phyloP scores from a whole-genome alignment of 2,329 filamentous ascomycete genomes.

The Talaromyces sp. region DNA sequence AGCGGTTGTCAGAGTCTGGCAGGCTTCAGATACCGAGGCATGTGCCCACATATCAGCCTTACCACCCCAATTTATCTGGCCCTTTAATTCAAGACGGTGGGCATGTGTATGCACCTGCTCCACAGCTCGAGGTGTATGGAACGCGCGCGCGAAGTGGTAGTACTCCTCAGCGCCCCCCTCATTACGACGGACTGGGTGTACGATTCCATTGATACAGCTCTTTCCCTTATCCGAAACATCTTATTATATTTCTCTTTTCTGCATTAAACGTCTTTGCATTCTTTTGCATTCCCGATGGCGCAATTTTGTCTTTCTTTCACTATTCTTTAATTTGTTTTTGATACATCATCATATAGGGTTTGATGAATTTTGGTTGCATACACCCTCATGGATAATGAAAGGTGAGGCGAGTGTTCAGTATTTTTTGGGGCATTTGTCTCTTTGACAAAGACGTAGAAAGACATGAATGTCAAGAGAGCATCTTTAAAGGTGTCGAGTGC shows the following conservation, averaged over 20 bases:
- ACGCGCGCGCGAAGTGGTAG: conserved; percentile 36
- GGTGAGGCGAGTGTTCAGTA: too few relatives aligned
- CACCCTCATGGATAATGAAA: too few relatives aligned
- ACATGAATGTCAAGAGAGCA: too few relatives aligned
- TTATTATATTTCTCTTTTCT: conserved; percentile 6
- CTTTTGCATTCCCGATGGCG: too few relatives aligned
- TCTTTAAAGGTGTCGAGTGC: too few relatives aligned
- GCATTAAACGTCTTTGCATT: too few relatives aligned
- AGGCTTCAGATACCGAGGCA: conserved; percentile 20
- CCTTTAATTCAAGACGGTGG: conserved; percentile 30
- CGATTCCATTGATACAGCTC: conserved; percentile 12
- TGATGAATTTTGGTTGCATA: too few relatives aligned
- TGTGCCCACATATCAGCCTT: conserved; percentile 26
- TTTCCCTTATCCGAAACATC: conserved; percentile 2
- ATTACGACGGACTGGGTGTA: conserved; percentile 27
- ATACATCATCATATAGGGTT: too few relatives aligned
- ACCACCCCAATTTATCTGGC: conserved; percentile 33
- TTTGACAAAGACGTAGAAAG: too few relatives aligned
- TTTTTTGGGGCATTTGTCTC: too few relatives aligned
- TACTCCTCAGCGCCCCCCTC: conserved; percentile 30
- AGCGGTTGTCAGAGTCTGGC: conserved; percentile 24
- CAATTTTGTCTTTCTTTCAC: too few relatives aligned
- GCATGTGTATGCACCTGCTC: conserved; percentile 18
- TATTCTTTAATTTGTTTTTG: too few relatives aligned
- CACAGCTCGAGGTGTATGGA: conserved; percentile 17